Percentiles rank a stretch among this genome's conserved stretches.
These are phyloP conservation scores for Penium margaritaceum DNA, from an alignment of 139 green algal genomes.

Conservation along the genomic window DNA sequence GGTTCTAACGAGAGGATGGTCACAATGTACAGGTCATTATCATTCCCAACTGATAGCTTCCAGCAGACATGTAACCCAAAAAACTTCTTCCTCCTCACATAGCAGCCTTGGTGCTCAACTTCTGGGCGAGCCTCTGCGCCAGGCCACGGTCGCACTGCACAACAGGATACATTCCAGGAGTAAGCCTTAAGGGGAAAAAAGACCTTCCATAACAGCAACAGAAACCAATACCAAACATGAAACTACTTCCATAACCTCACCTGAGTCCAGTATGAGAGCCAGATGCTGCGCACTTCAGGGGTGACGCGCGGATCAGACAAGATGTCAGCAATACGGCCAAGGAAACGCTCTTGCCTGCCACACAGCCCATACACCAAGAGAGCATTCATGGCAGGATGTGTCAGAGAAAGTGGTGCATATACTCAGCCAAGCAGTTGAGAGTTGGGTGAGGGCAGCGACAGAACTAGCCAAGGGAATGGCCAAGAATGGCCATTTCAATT, in stretches of 20 bases:
- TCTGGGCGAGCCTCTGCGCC: not conserved
- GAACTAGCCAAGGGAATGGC: not conserved
- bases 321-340: conserved; percentile 63
- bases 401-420: no score
- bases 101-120: not conserved
- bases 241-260: conserved; percentile 51
- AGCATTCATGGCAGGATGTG: no score
- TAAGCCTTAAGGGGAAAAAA: not conserved
- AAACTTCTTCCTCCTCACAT: conserved; percentile 4
- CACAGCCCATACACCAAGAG: not conserved
- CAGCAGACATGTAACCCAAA: no score
- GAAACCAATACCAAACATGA: not conserved
- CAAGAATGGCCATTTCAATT: conserved; percentile 43
- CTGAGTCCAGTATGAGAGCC: conserved; percentile 87
- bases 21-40: no score
- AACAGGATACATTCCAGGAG: conserved; percentile 49
- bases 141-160: conserved; percentile 6
- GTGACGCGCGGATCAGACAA: conserved; percentile 63
- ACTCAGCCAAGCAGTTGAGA: no score
- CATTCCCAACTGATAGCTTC: no score
- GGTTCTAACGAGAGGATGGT: no score
- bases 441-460: no score
- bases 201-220: not conserved
- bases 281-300: conserved; percentile 71
- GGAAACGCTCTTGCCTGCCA: conserved; percentile 55